Base-by-base conservation (phyloP, 2,329 filamentous ascomycete species). In the Colletotrichum sp. region DNA sequence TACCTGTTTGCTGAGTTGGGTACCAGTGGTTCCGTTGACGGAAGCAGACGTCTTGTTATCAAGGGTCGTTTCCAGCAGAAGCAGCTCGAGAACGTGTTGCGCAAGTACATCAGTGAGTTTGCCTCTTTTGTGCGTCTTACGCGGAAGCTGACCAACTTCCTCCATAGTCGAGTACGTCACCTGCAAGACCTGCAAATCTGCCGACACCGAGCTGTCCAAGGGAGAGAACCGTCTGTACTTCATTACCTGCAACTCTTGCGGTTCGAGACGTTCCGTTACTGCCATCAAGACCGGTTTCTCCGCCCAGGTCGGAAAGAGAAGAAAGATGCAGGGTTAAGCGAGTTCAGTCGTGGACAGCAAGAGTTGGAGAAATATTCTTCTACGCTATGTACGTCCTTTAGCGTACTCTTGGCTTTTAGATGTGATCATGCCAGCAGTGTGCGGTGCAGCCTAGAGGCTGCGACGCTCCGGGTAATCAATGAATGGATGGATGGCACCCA, bases 281-380 rank as follows among this genome's bases (percentile, higher is more conserved):
- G 96, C 97, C 80, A 99, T 99, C 94, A 99, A 99, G 93, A 98
- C 96, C 77, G 97, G 97, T 96, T 99, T 99, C 96, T 98, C 96
- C 83, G 97, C 97, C 86, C 97, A 99, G 89, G 95, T 99, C 86
- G 97, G 97, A 86, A 98, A 98, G 94, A 94, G 97, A 92, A 97
- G 93, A 91, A 98, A 98, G 92, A 94, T 96, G 89, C 92, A 95
- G 86, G 94, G 91, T 86, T 98, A 96, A 90, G 78, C 21, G 26
- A 43, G 36, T 26, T 71, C 59, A 39, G 36, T 57, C 18, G 43
- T 26, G 52, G 67, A 68, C 61, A 64, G 52, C 59, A 67, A 77
- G 55, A 71, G 61, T 57, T 59, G 72, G 67, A 64, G 63, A 59
- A 32, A 9, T 72, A 55, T 63, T 74, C 71, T 67, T 75, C 59